These are phyloP conservation scores for Camelina sativa DNA, from an alignment of 345 rosid genomes.

Conservation along the genomic window DNA sequence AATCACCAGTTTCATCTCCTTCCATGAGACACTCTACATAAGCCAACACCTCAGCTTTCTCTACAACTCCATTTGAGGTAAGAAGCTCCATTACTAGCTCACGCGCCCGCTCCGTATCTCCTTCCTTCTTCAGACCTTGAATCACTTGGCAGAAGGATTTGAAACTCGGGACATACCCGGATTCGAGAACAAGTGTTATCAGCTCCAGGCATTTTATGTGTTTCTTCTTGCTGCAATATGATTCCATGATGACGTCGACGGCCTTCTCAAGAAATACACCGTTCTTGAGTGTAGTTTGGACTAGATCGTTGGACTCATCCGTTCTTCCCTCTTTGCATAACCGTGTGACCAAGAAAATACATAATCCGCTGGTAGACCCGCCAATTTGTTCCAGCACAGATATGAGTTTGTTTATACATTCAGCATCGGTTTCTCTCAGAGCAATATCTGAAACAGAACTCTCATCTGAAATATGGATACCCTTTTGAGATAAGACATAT, in stretches of 20 bases:
- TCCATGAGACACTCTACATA: slow-evolving; percentile 49
- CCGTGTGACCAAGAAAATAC: slow-evolving; percentile 41
- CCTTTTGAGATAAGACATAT: slow-evolving; percentile 31
- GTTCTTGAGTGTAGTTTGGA: slow-evolving; percentile 28
- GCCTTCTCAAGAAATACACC: slow-evolving; percentile 49
- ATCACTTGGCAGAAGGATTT: slow-evolving; percentile 49
- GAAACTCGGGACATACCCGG: slow-evolving; percentile 51
- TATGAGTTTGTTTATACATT: slow-evolving; percentile 40
- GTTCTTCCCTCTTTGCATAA: slow-evolving; percentile 51
- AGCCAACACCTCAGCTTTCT: slow-evolving; percentile 36
- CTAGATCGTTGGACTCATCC: slow-evolving; percentile 42
- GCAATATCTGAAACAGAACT: slow-evolving; percentile 18
- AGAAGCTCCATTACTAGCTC: slow-evolving; percentile 51
- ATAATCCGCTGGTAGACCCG: slow-evolving; percentile 43
- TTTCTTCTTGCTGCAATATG: slow-evolving; percentile 44
- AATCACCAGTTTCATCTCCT: slow-evolving; percentile 42
- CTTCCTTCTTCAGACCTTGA: slow-evolving; percentile 46
- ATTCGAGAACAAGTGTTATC: slow-evolving; percentile 39
- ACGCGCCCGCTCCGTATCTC: slow-evolving; percentile 42
- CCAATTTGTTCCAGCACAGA: slow-evolving; percentile 43
- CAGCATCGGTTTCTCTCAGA: slow-evolving; percentile 45
- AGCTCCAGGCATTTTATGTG: slow-evolving; percentile 43
- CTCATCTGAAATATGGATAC: slow-evolving; percentile 1
- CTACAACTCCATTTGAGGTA: slow-evolving; percentile 43
- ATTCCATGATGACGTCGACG: slow-evolving; percentile 43